Evolutionary conservation across 352 stramenopile species (phyloP).

Genomic region (Aphanomyces astaci): DNA sequence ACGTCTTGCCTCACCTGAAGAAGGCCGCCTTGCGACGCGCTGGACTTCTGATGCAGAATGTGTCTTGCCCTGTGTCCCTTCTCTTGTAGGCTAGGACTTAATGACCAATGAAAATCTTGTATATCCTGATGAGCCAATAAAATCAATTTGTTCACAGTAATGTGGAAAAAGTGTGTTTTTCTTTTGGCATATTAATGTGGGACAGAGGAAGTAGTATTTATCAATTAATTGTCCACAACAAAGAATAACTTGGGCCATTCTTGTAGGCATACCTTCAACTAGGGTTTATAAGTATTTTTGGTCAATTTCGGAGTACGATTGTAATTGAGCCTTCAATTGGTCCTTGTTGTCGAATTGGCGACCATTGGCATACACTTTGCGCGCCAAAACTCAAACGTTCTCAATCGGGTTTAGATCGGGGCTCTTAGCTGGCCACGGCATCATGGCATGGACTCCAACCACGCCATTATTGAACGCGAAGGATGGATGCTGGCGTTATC

Average conservation of each 20-base stretch:
- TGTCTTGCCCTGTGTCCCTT: background rate
- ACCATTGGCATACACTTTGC: slow-evolving; percentile 9
- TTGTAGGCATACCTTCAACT: background rate
- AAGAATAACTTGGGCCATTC: background rate
- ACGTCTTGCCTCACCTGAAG: background rate
- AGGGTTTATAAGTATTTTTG: background rate
- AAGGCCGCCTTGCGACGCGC: background rate
- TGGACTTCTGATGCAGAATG: background rate
- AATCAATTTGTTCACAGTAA: background rate
- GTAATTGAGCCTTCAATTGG: background rate
- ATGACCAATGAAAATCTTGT: background rate
- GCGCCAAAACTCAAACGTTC: slow-evolving; percentile 21
- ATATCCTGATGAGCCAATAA: background rate
- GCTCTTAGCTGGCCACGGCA: slow-evolving; percentile 14
- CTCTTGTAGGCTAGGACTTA: background rate
- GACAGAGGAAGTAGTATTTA: background rate
- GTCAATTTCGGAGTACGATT: background rate
- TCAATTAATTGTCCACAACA: background rate
- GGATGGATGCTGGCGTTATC: slow-evolving; percentile 25
- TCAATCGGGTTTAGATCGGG: slow-evolving; percentile 22
- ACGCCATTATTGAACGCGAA: background rate
- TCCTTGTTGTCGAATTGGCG: slow-evolving; percentile 8
- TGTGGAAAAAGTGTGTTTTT: background rate
- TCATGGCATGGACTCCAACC: background rate
- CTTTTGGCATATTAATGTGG: background rate